phyloP scores from a whole-genome alignment of 192 early-diverging fungal species.

The Podila clonocystis region DNA sequence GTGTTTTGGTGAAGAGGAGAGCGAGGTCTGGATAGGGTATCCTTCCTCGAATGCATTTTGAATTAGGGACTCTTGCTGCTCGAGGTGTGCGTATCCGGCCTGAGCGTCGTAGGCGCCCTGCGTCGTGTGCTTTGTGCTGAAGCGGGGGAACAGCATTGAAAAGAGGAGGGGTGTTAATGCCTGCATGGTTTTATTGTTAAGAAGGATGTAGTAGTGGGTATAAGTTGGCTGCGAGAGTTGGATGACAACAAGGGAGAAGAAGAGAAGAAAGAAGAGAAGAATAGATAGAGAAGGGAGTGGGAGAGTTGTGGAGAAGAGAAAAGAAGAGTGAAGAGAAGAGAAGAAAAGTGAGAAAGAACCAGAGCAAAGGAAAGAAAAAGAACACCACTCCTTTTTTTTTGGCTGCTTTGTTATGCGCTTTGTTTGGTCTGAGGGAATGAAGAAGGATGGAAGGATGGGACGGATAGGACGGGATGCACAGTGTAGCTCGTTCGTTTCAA shows the following conservation, averaged over 20 bases:
- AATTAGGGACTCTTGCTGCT: conserved; percentile 21
- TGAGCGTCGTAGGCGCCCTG: neutral
- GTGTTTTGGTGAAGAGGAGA: neutral
- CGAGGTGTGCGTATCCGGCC: neutral
- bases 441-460: neutral
- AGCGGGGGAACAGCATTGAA: conserved; percentile 49
- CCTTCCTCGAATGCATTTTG: conserved; percentile 23
- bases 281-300: neutral
- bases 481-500: neutral
- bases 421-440: neutral
- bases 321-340: neutral
- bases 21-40: conserved; percentile 3
- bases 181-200: conserved; percentile 29
- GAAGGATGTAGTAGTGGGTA: neutral
- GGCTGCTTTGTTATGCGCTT: neutral
- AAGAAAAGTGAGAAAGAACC: neutral
- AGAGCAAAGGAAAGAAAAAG: neutral
- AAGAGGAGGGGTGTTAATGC: conserved; percentile 50
- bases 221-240: neutral
- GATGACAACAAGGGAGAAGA: neutral
- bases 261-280: conserved; percentile 1
- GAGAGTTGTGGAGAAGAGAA: neutral
- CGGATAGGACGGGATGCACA: neutral
- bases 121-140: neutral
- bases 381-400: conserved; percentile 1